Evolutionary conservation across 371 early-diverging fungal species (phyloP).

Genomic region (Apophysomyces elegans): DNA sequence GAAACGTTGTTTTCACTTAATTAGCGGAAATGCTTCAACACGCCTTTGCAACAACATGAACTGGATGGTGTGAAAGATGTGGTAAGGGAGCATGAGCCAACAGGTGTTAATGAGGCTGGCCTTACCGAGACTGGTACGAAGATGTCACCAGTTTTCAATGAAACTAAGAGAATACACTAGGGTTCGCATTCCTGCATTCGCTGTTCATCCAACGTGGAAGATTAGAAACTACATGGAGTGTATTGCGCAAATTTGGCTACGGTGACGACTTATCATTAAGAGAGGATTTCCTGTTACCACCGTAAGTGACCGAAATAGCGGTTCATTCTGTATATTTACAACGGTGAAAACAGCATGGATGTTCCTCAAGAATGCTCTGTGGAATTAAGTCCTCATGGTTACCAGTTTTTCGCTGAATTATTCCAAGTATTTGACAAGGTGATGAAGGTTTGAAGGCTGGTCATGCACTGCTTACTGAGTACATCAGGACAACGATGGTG

Average conservation of each 20-base stretch:
- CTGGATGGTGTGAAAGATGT: constrained; percentile 95
- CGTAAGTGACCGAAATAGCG: constrained; percentile 39
- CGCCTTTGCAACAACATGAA: constrained; percentile 92
- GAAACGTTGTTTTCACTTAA: background rate
- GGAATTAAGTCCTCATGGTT: constrained; percentile 92
- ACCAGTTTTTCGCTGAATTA: constrained; percentile 93
- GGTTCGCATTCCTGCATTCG: constrained; percentile 92
- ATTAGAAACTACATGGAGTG: constrained; percentile 97
- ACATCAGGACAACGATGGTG: constrained; percentile 91
- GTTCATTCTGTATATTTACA: background rate
- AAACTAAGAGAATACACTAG: constrained; percentile 30
- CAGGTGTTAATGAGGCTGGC: constrained; percentile 84
- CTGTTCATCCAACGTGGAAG: constrained; percentile 96
- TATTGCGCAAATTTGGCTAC: constrained; percentile 94
- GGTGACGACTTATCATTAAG: constrained; percentile 89
- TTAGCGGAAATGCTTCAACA: constrained; percentile 91
- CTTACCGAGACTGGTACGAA: constrained; percentile 75
- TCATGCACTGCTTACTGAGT: background rate
- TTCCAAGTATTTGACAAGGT: constrained; percentile 93
- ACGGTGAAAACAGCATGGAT: constrained; percentile 63
- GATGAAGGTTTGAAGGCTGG: background rate
- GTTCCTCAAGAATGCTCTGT: constrained; percentile 88
- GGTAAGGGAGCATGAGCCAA: constrained; percentile 84
- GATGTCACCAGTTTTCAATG: background rate
- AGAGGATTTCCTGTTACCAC: constrained; percentile 87